Evolutionary conservation across 176 grass and related monocot genomes (phyloP).

Genomic region (Oryza nivara): DNA sequence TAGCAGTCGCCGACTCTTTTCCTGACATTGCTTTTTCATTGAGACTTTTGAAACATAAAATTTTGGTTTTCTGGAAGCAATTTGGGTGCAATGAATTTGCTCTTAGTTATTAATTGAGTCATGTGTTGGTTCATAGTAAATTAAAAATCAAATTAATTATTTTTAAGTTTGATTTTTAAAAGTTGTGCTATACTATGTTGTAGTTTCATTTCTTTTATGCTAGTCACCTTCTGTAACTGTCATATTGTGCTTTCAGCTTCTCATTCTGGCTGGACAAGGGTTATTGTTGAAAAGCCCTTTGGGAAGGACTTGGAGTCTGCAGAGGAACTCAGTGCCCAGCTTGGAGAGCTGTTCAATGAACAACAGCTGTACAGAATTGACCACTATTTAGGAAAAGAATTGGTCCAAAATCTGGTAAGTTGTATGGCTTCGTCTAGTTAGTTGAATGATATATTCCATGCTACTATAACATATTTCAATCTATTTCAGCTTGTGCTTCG

Average conservation of each 20-base stretch:
- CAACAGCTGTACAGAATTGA: slow-evolving; percentile 86
- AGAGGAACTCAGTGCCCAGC: slow-evolving; percentile 77
- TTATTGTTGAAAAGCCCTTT: slow-evolving; percentile 94
- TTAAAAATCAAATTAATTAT: not conserved
- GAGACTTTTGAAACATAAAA: not conserved
- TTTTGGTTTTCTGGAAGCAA: not conserved
- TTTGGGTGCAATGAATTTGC: not conserved
- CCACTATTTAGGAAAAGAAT: slow-evolving; percentile 92
- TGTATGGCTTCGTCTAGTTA: slow-evolving; percentile 4
- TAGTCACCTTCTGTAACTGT: slow-evolving; percentile 11
- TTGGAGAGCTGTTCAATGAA: slow-evolving; percentile 81
- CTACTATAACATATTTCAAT: slow-evolving; percentile 22
- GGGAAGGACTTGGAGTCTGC: slow-evolving; percentile 84
- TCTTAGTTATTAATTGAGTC: not conserved
- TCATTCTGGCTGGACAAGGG: slow-evolving; percentile 69
- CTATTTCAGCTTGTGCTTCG: slow-evolving; percentile 77
- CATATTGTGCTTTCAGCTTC: slow-evolving; percentile 58
- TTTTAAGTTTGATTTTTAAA: not conserved
- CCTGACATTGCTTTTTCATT: not conserved
- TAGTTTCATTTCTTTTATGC: not conserved
- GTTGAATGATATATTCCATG: slow-evolving; percentile 22
- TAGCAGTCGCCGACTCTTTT: not conserved
- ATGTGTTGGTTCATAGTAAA: not conserved
- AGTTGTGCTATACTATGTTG: slow-evolving; percentile 18
- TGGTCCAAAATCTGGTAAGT: slow-evolving; percentile 92